These are phyloP conservation scores for Stentor roeselii DNA, from an alignment of 73 alveolate genomes.

Conservation along the genomic window DNA sequence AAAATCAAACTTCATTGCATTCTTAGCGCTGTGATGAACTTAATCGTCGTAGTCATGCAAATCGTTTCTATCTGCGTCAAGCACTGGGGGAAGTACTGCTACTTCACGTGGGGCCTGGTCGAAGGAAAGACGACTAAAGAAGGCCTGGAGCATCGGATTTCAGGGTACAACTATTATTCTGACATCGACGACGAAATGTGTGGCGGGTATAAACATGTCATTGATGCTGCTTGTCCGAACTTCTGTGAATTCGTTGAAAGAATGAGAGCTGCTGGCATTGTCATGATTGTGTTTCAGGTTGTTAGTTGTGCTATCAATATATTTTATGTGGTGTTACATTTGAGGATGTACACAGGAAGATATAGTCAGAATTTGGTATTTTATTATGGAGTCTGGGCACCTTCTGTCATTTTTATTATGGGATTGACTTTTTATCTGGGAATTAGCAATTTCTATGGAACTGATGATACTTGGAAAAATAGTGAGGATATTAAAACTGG, in stretches of 20 bases:
- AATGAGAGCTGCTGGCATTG: not conserved
- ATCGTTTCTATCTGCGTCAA: not conserved
- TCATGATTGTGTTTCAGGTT: constrained; percentile 4
- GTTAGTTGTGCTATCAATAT: not conserved
- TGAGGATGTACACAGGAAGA: constrained; percentile 1
- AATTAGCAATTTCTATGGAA: not conserved
- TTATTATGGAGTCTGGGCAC: constrained; percentile 26
- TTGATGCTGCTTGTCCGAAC: constrained; percentile 21
- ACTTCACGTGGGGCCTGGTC: not conserved
- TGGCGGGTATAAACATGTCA: not conserved
- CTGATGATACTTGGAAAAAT: not conserved
- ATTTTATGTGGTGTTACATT: not conserved
- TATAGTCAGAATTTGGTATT: not conserved
- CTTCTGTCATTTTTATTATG: not conserved
- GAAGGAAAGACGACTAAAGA: not conserved
- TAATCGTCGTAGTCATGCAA: constrained; percentile 3
- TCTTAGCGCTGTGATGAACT: not conserved
- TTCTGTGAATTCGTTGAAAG: not conserved
- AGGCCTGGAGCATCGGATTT: constrained; percentile 2
- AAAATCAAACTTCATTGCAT: constrained; percentile 13
- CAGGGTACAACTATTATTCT: not conserved
- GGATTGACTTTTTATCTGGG: constrained; percentile 18
- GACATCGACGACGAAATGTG: constrained; percentile 10
- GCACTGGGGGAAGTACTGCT: constrained; percentile 16
- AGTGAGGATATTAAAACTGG: constrained; percentile 1